These are phyloP conservation scores for Botrytis fragariae DNA, from an alignment of 2,329 filamentous ascomycete species.

Conservation along the genomic window DNA sequence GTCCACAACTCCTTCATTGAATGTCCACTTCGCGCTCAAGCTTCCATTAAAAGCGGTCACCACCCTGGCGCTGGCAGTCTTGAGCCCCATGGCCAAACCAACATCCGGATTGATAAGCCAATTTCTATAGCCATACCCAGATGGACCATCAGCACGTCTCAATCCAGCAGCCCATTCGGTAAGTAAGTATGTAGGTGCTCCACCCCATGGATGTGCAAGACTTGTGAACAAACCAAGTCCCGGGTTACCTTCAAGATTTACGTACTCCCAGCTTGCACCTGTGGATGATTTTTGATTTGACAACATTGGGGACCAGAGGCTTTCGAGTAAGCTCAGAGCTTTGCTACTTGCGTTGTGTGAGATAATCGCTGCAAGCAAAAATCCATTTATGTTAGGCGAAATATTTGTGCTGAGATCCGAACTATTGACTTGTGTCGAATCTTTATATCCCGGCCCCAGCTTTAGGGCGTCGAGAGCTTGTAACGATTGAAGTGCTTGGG, in stretches of 20 bases:
- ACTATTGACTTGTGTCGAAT: not conserved
- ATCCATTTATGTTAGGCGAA: not conserved
- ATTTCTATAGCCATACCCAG: not conserved
- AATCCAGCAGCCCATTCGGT: not conserved
- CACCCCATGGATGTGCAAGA: slow-evolving; percentile 46
- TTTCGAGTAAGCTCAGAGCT: slow-evolving; percentile 37
- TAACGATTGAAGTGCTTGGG: not conserved
- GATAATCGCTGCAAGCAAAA: not conserved
- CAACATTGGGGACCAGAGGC: slow-evolving; percentile 46
- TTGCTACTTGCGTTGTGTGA: not conserved
- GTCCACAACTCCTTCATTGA: not conserved
- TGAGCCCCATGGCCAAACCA: not conserved
- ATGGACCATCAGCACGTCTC: not conserved
- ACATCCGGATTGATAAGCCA: not conserved
- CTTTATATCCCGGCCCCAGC: not conserved
- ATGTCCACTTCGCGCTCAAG: not conserved
- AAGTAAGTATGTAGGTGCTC: slow-evolving; percentile 46
- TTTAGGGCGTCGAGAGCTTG: not conserved
- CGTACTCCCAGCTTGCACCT: slow-evolving; percentile 48
- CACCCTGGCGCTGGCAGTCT: not conserved
- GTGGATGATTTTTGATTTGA: slow-evolving; percentile 39
- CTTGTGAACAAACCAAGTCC: slow-evolving; percentile 45
- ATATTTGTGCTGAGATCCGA: not conserved
- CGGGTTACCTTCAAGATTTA: slow-evolving; percentile 38
- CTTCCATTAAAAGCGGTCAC: not conserved